Base-by-base conservation (phyloP, 192 early-diverging fungal species). In the Haplosporangium gracile region DNA sequence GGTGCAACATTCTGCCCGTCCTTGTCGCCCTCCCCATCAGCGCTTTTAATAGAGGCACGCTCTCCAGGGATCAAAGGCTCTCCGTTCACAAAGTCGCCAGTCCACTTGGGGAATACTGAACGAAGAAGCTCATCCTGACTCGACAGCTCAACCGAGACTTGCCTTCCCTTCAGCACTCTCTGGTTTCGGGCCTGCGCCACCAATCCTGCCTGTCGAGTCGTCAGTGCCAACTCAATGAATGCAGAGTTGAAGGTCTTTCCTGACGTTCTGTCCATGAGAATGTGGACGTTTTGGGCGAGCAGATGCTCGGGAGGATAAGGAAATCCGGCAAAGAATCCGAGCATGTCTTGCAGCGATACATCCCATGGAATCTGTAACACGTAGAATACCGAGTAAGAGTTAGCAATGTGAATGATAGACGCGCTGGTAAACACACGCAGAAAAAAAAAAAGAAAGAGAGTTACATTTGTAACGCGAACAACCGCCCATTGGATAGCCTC, bases 161-260 rank as follows among this genome's bases (percentile, higher is more conserved):
- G 68, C 39, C 95, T 87, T 34, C 94, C 95, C 68, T 93, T 93
- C 2, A 95, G 81, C 18, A 93, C 87, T 34, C 90, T 90, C 72
- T 92, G 79, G 60, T 90, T 90, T n/a, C 89, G 81, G n/a, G 89
- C 77, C 16, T 93, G 90, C 13, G 94, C 84, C 0, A 93, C 93
- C 39, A 76, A 83, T 47, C 88, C 85, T 20, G 94, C 90, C 42
- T 95, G 92, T 10, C 71, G 83, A 13, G 74, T 55, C 4, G 88
- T 92, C 9, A 89, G 72, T 0, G 84, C 74, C 43, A 96, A 90
- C 78, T 95, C 95, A 42, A 95, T 80, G 86, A 91, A 96, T 3
- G 91, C 91, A 73, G 94, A 93, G 53, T 92, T 92, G 70, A 91
- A 89, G 0, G 94, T 96, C 76, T 95, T 95, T 16, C 95, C 95